Percentiles rank a stretch among this genome's conserved stretches.
phyloP scores from a whole-genome alignment of 768 basidiomycete genomes.

The Suillus sp. region DNA sequence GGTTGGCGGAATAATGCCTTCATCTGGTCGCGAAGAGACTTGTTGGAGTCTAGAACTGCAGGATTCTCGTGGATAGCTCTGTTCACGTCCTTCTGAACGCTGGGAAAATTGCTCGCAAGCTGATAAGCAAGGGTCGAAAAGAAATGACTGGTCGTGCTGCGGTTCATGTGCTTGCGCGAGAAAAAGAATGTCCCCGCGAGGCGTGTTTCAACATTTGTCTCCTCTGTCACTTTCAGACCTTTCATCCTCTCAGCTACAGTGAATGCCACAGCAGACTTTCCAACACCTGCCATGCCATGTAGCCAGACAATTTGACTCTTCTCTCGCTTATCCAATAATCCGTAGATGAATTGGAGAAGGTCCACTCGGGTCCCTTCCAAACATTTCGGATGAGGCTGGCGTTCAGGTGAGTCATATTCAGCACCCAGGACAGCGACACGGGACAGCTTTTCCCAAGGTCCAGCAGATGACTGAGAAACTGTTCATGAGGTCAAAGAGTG shows the following conservation, averaged over 20 bases:
- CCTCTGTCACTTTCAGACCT: background rate
- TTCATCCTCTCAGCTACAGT: background rate
- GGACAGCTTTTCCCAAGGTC: background rate
- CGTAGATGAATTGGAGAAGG: background rate
- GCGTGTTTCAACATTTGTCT: background rate
- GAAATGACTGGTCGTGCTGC: background rate
- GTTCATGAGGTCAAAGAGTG: too few species aligned
- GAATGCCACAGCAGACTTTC: constrained; percentile 2
- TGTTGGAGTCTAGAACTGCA: background rate
- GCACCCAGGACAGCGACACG: background rate
- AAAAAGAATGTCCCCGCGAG: constrained; percentile 2
- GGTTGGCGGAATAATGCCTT: background rate
- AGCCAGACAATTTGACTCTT: background rate
- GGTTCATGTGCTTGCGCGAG: background rate
- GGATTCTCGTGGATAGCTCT: background rate
- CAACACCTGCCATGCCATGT: background rate
- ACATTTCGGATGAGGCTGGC: background rate
- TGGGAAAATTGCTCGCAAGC: background rate
- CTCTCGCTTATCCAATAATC: background rate
- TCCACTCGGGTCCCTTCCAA: background rate
- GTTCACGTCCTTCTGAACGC: background rate
- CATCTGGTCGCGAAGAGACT: background rate
- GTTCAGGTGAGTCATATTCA: background rate
- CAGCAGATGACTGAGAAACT: too few species aligned
- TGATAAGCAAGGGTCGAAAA: background rate